phyloP scores from a whole-genome alignment of 192 early-diverging fungal genomes.

The Coemansia sp. region DNA sequence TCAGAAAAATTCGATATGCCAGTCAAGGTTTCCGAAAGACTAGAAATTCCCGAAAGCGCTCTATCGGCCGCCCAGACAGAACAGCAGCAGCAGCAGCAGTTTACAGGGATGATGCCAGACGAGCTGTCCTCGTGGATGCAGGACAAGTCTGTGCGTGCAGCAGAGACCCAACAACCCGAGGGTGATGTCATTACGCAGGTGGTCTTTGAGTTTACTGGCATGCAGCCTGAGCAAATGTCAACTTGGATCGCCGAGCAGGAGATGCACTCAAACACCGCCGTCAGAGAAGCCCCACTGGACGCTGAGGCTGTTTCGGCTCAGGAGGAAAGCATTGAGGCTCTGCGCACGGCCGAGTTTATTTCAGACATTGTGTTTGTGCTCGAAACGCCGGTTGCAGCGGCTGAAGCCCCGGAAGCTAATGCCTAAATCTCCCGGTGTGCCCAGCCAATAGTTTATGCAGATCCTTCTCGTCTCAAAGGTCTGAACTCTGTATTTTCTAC shows the following conservation, averaged over 20 bases:
- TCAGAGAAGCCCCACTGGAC: slow-evolving; percentile 3
- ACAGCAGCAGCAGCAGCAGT: too few species aligned
- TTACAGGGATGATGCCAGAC: slow-evolving; percentile 36
- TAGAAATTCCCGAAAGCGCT: not conserved
- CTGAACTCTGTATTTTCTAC: too few species aligned
- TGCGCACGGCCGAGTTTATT: slow-evolving; percentile 36
- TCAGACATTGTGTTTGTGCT: slow-evolving; percentile 36
- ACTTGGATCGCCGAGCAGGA: slow-evolving; percentile 5
- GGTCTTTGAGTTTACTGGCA: slow-evolving; percentile 6
- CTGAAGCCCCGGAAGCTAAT: too few species aligned
- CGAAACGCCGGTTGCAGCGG: not conserved
- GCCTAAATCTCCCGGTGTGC: too few species aligned
- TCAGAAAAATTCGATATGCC: not conserved
- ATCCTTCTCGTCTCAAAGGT: too few species aligned
- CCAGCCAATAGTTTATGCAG: too few species aligned
- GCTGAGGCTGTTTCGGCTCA: slow-evolving; percentile 4
- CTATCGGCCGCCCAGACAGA: not conserved
- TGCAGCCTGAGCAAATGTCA: slow-evolving; percentile 1
- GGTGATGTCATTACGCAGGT: not conserved
- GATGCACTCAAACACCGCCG: not conserved
- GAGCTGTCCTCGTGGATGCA: slow-evolving; percentile 29
- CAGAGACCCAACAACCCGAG: not conserved
- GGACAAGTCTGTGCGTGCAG: slow-evolving; percentile 12
- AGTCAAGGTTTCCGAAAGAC: not conserved
- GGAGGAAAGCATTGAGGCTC: slow-evolving; percentile 16